Base-by-base conservation (phyloP, 2,329 filamentous ascomycete species). In the Sporothrix variecibatus region DNA sequence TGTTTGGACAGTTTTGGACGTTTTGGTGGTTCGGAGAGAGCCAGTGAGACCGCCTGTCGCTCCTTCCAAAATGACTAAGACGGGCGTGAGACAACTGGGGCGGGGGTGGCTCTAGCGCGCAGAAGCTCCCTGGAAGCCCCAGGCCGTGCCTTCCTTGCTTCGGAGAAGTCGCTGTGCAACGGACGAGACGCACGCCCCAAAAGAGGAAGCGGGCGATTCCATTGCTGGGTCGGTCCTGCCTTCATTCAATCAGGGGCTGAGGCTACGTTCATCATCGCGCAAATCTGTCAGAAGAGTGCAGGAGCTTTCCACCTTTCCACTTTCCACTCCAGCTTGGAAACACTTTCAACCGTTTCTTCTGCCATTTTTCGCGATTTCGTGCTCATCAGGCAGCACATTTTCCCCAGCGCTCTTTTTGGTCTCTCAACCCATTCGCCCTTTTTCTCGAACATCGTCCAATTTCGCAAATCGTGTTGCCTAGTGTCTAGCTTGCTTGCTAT, bases 231-330 rank as follows among this genome's bases (percentile, higher is more conserved):
- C 34, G 62, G 38, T 43, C 60, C 60, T 65, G 34, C 60, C 58
- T 62, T 26, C 71, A 65, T n/a, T 34, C 43, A 53, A 58, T 73
- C 72, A 73, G 72, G 71, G 72, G 72, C 51, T 40, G 46, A 51
- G 46, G 43, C 67, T 23, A 56, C 67, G 46, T 51, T 38, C 71
- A 46, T 56, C 60, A 31, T 56, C 60, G 71, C 71, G 71, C 60
- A 56, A 72, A 67, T 73, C 72, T 56, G 72, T 60, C 72, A 46
- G 60, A 72, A n/a, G 71, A 51, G 40, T 62, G 71, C 71, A 72
- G 71, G 71, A 53, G 51, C 17, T 31, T 72, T 40, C 28, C 71
- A 23, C 31, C 40, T 28, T 43, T 65, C 60, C 60, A 67, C 31
- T 38, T 60, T 40, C 31, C 31, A 38, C 31, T 34, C 34, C 34